These are phyloP conservation scores for Macaranga tanarius DNA, from an alignment of 441 rosid genomes.

Conservation along the genomic window DNA sequence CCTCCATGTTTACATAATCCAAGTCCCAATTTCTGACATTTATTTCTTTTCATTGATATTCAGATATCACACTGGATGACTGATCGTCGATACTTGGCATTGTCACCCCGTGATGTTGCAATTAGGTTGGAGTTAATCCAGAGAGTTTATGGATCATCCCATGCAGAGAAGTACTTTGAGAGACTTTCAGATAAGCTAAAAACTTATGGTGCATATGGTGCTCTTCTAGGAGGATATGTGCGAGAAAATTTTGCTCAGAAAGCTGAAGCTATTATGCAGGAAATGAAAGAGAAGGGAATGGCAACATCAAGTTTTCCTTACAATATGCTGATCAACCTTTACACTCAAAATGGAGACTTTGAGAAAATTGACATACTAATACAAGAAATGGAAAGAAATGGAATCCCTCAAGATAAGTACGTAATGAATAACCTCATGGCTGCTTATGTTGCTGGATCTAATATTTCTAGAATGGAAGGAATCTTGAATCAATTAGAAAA, in stretches of 20 bases:
- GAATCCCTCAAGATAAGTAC: constrained; percentile 24
- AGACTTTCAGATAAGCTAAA: constrained; percentile 20
- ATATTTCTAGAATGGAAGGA: constrained; percentile 31
- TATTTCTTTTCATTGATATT: not conserved
- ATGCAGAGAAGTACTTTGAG: constrained; percentile 27
- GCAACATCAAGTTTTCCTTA: constrained; percentile 20
- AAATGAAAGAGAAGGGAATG: constrained; percentile 35
- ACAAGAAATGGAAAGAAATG: constrained; percentile 35
- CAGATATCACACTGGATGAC: constrained; percentile 36
- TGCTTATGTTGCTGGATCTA: constrained; percentile 21
- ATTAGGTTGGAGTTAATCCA: constrained; percentile 21
- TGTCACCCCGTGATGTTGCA: constrained; percentile 23
- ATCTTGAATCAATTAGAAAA: constrained; percentile 24
- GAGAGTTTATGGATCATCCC: constrained; percentile 26
- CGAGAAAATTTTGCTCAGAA: constrained; percentile 20
- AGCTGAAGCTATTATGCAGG: constrained; percentile 39
- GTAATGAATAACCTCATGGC: constrained; percentile 15
- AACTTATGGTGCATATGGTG: constrained; percentile 24
- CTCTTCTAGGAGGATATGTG: constrained; percentile 35
- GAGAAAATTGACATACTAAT: constrained; percentile 33
- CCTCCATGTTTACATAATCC: not conserved
- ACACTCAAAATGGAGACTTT: constrained; percentile 20
- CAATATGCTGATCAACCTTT: constrained; percentile 35
- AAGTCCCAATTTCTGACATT: not conserved
- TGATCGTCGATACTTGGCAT: not conserved